Conservation (phyloP, 1,284 basidiomycete species). For the Cystobasidiaceae sp. region DNA sequence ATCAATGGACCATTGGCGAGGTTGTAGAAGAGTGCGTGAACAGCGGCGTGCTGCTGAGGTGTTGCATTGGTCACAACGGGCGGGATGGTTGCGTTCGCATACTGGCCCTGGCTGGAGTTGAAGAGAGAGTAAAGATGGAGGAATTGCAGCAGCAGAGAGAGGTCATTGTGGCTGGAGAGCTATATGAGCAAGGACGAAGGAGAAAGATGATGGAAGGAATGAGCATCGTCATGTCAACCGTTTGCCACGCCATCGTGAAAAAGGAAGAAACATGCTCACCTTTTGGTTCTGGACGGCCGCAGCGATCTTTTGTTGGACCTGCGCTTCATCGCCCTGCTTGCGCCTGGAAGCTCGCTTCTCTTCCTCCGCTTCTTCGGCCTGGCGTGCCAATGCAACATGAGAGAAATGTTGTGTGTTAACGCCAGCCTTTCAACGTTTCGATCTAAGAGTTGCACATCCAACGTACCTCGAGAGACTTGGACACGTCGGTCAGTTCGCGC, state of each 20-base stretch:
- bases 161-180: constrained; percentile 36
- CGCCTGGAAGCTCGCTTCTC: constrained; percentile 36
- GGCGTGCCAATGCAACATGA: too few relatives aligned
- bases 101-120: constrained; percentile 14
- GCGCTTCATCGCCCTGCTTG: constrained; percentile 37
- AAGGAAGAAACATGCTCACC: constrained; percentile 26
- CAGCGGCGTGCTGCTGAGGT: constrained; percentile 41
- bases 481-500: constrained; percentile 43
- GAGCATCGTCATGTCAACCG: too few relatives aligned
- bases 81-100: constrained; percentile 34
- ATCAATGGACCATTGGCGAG: constrained; percentile 42
- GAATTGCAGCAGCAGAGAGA: constrained; percentile 44
- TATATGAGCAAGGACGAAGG: constrained; percentile 5
- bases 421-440: too few relatives aligned
- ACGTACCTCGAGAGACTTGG: constrained; percentile 41
- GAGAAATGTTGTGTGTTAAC: too few relatives aligned
- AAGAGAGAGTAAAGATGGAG: constrained; percentile 42
- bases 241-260: too few relatives aligned
- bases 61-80: constrained; percentile 40
- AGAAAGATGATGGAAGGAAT: not conserved
- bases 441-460: too few relatives aligned
- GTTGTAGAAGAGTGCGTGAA: constrained; percentile 39
- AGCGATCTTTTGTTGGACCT: constrained; percentile 37
- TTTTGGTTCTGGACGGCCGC: constrained; percentile 38
- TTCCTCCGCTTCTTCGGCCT: constrained; percentile 43